Conservation (phyloP, 1,284 basidiomycete genomes). For the Hemileia vastatrix region DNA sequence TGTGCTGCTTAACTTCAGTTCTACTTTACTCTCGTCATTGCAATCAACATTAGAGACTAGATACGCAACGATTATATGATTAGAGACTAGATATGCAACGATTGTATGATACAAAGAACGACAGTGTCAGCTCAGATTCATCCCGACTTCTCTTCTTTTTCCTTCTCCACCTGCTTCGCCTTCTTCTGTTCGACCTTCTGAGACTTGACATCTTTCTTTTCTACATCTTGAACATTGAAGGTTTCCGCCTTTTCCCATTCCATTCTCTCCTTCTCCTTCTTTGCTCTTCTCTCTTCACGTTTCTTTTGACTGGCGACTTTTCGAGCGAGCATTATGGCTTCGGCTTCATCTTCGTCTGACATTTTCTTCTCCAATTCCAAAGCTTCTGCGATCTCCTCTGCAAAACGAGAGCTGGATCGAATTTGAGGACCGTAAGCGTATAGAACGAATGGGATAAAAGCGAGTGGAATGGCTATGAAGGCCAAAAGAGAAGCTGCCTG, state of each 20-base stretch:
- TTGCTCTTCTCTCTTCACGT: not conserved
- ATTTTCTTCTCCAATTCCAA: conserved; percentile 22
- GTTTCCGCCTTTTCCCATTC: too few relatives aligned
- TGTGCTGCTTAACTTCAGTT: too few relatives aligned
- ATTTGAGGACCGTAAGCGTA: conserved; percentile 33
- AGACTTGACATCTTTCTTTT: too few relatives aligned
- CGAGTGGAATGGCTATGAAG: conserved; percentile 31
- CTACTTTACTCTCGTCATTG: too few relatives aligned
- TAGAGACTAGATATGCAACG: too few relatives aligned
- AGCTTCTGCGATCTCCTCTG: conserved; percentile 28
- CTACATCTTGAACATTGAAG: not conserved
- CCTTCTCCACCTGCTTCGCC: too few relatives aligned
- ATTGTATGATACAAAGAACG: too few relatives aligned
- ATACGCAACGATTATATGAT: too few relatives aligned
- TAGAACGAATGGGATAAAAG: conserved; percentile 31
- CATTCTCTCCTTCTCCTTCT: not conserved
- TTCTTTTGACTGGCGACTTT: not conserved
- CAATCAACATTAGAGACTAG: too few relatives aligned
- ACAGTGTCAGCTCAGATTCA: too few relatives aligned
- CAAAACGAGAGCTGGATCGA: conserved; percentile 30
- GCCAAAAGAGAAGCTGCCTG: conserved; percentile 29
- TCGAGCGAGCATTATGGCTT: not conserved
- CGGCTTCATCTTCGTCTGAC: conserved; percentile 10
- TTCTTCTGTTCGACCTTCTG: too few relatives aligned
- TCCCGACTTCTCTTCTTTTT: too few relatives aligned